phyloP scores from a whole-genome alignment of 306 rosid species.

The Erythrophleum fordii region DNA sequence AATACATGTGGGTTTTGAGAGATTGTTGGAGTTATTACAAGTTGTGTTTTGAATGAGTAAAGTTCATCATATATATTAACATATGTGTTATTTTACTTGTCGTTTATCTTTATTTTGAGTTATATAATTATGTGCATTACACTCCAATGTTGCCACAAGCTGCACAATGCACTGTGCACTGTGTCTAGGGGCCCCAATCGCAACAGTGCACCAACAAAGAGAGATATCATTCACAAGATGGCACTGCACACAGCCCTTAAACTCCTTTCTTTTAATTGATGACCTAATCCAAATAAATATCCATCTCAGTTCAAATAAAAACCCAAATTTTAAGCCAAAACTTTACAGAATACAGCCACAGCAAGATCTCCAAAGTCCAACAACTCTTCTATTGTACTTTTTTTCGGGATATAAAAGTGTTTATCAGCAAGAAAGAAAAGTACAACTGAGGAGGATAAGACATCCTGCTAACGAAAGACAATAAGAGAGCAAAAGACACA shows the following conservation, averaged over 20 bases:
- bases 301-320: background rate
- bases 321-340: background rate
- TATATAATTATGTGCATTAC: background rate
- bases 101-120: background rate
- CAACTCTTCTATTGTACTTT: background rate
- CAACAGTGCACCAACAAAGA: too few relatives aligned
- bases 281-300: background rate
- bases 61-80: background rate
- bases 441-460: background rate
- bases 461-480: background rate
- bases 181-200: too few relatives aligned
- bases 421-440: background rate
- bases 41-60: background rate
- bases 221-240: background rate
- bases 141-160: background rate
- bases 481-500: conserved; percentile 4
- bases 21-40: background rate
- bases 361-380: background rate
- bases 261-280: background rate
- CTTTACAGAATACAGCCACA: background rate
- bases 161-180: background rate
- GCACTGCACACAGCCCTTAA: background rate
- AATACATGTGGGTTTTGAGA: background rate
- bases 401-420: background rate
- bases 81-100: background rate